Base-by-base conservation (phyloP, 306 rosid genomes). In the Bauhinia variegata region DNA sequence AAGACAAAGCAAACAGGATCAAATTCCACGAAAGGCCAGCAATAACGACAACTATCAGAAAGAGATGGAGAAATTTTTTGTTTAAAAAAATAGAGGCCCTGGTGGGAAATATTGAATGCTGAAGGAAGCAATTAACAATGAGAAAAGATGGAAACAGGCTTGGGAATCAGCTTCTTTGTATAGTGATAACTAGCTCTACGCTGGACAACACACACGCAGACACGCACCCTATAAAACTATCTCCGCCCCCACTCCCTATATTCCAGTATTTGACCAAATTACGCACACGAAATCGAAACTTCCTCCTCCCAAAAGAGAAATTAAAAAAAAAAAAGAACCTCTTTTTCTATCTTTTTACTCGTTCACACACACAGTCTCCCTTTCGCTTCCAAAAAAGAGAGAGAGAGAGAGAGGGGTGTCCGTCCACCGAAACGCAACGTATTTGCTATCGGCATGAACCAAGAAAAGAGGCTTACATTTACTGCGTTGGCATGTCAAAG, bases 1-100 rank as follows among this genome's bases (percentile, higher is more conserved):
- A 54, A 61, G 70, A 68, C 73, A 71, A 69, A 67, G 65, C 54
- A 69, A 75, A 39, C 16, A 71, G 74, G 75, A 53, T 71, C 70
- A 67, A 67, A 66, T 67, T 38, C 44, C 70, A 42, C 14, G 51
- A 62, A 72, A 43, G 72, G 23, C 79, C 61, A 74, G 52, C 61
- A 63, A 12, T 39, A 72, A 67, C 44, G 70, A 83, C 62, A 72
- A 64, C 68, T 41, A 72, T 12, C 58, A 78, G 75, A 71, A 64
- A 68, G 13, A 50, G 65, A 52, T 7, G 23, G 54, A n/a, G n/a
- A n/a, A n/a, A n/a, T n/a, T n/a, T n/a, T n/a, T n/a, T n/a, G n/a
- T n/a, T n/a, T n/a, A n/a, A 8, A 43, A 23, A 9, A 11, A 30
- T 10, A n/a, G 28, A 42, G 38, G 53, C 39, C 28, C 3, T 19